Evolutionary conservation across 225 moss, liverwort and hornwort species (phyloP).

Genomic region (Neckera pumila): DNA sequence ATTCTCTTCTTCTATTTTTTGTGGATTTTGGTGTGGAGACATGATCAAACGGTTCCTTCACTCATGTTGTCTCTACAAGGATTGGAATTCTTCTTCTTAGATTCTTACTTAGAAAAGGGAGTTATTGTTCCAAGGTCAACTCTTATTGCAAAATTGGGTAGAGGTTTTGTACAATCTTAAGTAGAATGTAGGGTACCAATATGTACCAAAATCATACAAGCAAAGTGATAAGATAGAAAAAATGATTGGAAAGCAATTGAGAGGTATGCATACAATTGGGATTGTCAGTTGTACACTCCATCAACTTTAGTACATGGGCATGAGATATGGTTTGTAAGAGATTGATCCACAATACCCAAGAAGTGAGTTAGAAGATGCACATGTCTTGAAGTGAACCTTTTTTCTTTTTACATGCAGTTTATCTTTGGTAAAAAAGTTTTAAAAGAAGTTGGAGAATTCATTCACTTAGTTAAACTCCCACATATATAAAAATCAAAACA

Average conservation of each 20-base stretch:
- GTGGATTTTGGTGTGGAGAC: neutral
- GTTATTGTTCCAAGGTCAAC: fast-evolving
- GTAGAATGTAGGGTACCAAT: neutral
- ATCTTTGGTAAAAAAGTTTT: neutral
- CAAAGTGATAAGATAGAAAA: neutral
- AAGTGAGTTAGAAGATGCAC: neutral
- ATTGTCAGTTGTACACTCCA: fast-evolving
- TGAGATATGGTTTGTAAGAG: neutral
- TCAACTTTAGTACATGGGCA: neutral
- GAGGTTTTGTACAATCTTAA: neutral
- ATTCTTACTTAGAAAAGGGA: neutral
- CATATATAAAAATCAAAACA: neutral
- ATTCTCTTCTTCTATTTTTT: neutral
- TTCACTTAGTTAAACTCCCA: neutral
- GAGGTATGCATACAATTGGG: neutral
- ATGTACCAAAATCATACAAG: neutral
- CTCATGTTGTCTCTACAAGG: fast-evolving
- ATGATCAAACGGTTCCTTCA: neutral
- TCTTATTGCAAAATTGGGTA: neutral
- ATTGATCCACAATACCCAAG: fast-evolving
- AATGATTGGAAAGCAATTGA: neutral
- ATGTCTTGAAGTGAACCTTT: neutral
- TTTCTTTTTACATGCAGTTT: neutral
- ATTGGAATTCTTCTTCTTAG: neutral
- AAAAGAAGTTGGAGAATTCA: neutral